Evolutionary conservation across 306 rosid genomes (phyloP), one percentile per base, ranked within the genome.

Genomic region (Cicer pinnatifidum): DNA sequence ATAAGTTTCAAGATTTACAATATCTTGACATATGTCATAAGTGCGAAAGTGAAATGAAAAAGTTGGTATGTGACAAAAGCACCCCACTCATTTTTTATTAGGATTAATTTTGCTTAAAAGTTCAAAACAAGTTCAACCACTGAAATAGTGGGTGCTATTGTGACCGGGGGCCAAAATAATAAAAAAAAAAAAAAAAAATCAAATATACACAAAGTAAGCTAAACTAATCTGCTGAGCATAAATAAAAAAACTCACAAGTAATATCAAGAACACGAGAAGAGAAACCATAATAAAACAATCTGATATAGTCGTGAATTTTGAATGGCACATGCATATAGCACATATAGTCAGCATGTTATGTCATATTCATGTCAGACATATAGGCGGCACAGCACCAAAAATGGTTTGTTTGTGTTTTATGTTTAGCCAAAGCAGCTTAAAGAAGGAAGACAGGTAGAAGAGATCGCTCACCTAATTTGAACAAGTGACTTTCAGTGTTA

Each of bases 401-500:
- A 35, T 12, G 67, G 67, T 13, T 20, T 37, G 20, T 39, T 12
- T 37, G 67, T n/a, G 41, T 9, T 62, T 50, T 17, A 62, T 62
- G 43, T 77, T 19, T 33, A 67, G 56, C 65, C 52, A 57, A 60
- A 52, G 11, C 37, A 60, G 16, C 33, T 41, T 33, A 48, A 63
- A 58, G 15, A 23, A 15, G 13, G 68, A 67, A 71, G 52, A 48
- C 61, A 28, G 57, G 44, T 38, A 61, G 11, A 51, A 66, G 79
- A 56, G 50, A 51, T 51, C n/a, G 72, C 67, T 5, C 75, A 86
- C 98, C 98, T 75, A 75, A 71, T 85, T 89, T 91, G 46, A 94
- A 88, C 59, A 79, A 63, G 43, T 65, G 47, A 78, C 72, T 88
- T 50, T 88, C 92, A 72, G 79, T 86, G 83, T 57, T 84, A 65